These are phyloP conservation scores for Linum lewisii DNA, from an alignment of 345 rosid species.

Conservation along the genomic window DNA sequence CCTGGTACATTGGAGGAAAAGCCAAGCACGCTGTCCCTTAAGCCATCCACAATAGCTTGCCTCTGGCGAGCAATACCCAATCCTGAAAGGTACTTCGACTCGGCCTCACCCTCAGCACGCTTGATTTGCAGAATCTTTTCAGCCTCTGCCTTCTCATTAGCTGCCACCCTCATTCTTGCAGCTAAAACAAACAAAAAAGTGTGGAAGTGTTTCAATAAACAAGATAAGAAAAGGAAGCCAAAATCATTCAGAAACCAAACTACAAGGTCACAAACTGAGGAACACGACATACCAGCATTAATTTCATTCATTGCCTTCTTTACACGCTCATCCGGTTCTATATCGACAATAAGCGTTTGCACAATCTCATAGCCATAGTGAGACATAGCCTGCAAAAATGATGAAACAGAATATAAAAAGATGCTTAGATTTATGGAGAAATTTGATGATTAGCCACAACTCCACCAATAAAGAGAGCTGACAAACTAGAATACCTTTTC, in stretches of 20 bases:
- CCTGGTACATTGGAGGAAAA: neutral
- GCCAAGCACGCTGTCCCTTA: slow-evolving; percentile 2
- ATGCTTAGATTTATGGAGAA: neutral
- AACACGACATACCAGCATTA: neutral
- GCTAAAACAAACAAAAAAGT: neutral
- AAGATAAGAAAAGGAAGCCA: too few relatives aligned
- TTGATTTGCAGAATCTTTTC: slow-evolving; percentile 4
- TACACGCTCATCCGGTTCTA: slow-evolving; percentile 2
- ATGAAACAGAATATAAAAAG: neutral
- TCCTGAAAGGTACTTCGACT: neutral
- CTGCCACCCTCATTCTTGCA: slow-evolving; percentile 1
- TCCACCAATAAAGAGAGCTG: neutral
- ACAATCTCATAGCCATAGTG: neutral
- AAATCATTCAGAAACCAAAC: neutral
- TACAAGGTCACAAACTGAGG: neutral
- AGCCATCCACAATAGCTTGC: slow-evolving; percentile 2
- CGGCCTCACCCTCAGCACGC: slow-evolving; percentile 3
- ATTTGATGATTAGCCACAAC: neutral
- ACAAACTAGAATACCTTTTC: neutral
- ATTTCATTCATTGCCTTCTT: slow-evolving; percentile 1
- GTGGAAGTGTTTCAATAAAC: too few relatives aligned
- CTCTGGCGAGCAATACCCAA: slow-evolving; percentile 6
- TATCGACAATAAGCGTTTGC: slow-evolving; percentile 1
- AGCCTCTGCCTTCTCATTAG: slow-evolving; percentile 3
- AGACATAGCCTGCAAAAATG: slow-evolving; percentile 5